Percentiles rank a stretch among this genome's conserved stretches.
phyloP scores from a whole-genome alignment of 2,329 filamentous ascomycete species.

The Colletotrichum echinochloae region DNA sequence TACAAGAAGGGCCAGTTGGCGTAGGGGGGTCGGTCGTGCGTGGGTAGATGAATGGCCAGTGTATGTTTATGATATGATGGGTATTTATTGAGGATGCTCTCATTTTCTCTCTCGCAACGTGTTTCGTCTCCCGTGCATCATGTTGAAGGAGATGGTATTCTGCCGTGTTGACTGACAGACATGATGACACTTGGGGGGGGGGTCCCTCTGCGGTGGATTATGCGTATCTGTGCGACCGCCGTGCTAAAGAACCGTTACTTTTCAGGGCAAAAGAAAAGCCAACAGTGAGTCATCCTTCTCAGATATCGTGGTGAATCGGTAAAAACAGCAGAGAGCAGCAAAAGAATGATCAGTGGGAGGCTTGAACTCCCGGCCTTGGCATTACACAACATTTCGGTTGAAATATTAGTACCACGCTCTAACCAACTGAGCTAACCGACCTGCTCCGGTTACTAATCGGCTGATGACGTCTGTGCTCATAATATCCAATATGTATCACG shows the following conservation, averaged over 20 bases:
- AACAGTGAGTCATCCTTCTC: too few relatives aligned
- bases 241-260: too few relatives aligned
- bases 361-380: slow-evolving; percentile 40
- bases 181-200: too few relatives aligned
- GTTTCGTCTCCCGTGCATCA: too few relatives aligned
- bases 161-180: too few relatives aligned
- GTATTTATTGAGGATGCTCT: too few relatives aligned
- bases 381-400: slow-evolving; percentile 18
- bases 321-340: background rate
- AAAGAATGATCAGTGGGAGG: slow-evolving; percentile 38
- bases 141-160: too few relatives aligned
- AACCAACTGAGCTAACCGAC: slow-evolving; percentile 39
- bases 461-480: background rate
- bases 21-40: background rate
- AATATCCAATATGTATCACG: background rate
- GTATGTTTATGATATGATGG: background rate
- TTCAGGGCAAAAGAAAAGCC: too few relatives aligned
- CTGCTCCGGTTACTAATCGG: background rate
- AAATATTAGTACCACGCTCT: slow-evolving; percentile 39
- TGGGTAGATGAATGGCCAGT: background rate
- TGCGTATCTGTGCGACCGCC: too few relatives aligned
- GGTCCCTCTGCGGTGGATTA: too few relatives aligned
- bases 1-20: slow-evolving; percentile 57
- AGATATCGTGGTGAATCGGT: too few relatives aligned
- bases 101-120: too few relatives aligned